Conservation (phyloP, 2,329 filamentous ascomycete species). For the Dactylella cylindrospora region DNA sequence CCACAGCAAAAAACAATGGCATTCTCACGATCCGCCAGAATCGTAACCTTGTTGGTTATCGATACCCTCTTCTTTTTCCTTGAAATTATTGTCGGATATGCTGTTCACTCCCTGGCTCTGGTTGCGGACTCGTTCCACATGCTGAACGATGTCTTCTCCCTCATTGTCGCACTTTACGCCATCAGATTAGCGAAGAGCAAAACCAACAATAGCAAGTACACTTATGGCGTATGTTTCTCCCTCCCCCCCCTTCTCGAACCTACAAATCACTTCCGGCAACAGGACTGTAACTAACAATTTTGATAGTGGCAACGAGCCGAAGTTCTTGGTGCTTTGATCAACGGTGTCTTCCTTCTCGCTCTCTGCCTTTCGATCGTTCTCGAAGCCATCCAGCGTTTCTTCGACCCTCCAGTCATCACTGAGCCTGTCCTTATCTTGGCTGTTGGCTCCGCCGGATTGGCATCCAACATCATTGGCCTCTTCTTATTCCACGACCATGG, state of each 20-base stretch:
- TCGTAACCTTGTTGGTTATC: conserved; percentile 87
- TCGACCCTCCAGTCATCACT: conserved; percentile 83
- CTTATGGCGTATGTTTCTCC: conserved; percentile 73
- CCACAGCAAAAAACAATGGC: conserved; percentile 69
- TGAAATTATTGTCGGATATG: conserved; percentile 81
- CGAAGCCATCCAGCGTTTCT: conserved; percentile 86
- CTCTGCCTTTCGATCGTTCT: conserved; percentile 95
- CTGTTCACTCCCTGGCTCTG: conserved; percentile 85
- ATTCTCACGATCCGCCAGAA: conserved; percentile 88
- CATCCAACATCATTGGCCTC: conserved; percentile 85
- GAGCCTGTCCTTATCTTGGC: conserved; percentile 85
- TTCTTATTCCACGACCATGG: conserved; percentile 91
- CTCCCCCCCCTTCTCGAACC: neutral
- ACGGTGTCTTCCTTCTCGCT: conserved; percentile 95
- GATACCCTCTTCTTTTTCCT: conserved; percentile 87
- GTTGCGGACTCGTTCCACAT: conserved; percentile 98
- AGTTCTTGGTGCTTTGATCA: conserved; percentile 92
- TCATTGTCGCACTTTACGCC: conserved; percentile 91
- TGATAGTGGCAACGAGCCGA: conserved; percentile 90
- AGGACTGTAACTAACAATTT: conserved; percentile 47
- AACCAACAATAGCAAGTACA: conserved; percentile 81
- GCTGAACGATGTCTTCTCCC: conserved; percentile 96
- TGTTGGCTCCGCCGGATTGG: conserved; percentile 80
- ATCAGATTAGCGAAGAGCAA: conserved; percentile 83
- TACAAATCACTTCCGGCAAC: conserved; percentile 16